Base-by-base conservation (phyloP, 805 yeast genomes). In the Myxozyma nipponensis region DNA sequence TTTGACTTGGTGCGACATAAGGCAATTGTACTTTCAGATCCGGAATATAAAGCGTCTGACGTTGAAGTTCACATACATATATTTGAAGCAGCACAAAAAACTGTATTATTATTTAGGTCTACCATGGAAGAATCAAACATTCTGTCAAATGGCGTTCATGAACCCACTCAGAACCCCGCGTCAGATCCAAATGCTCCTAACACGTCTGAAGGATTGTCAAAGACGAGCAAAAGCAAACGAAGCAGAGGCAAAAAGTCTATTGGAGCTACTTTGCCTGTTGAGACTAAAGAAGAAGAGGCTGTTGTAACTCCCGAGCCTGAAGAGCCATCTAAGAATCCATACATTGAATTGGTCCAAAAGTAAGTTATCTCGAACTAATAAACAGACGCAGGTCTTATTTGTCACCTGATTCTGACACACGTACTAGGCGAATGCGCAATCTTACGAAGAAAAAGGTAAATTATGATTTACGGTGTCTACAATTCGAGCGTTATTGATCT, bases 401-500 rank as follows among this genome's bases (percentile, higher is more conserved):
- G 41, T n/a, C 41, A 15, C 26, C 17, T 39, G 42, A 30, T 15
- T n/a, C n/a, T n/a, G n/a, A n/a, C n/a, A n/a, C n/a, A n/a, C n/a
- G n/a, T n/a, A n/a, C 28, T 23, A 59, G 62, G 54, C 66, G 72
- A 4, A 59, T 68, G 42, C 69, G 72, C 36, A 69, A 69, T 53
- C 60, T 69, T 17, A 65, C 59, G 44, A 69, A 69, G 52, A 63
- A 71, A 38, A 67, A 67, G 58, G 54, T 49, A 46, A 6, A 39
- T n/a, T n/a, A 15, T 10, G 47, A 39, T 18, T 36, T 18, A 15
- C 28, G n/a, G 28, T 39, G 7, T 15, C 6, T 21, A 30, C 34
- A 7, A 10, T 30, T 18, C 18, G 19, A 7, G 42, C 19, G 23
- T 18, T 6, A 21, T 34, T 39, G 39, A 38, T 22, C 4, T 15